Conservation (phyloP, 257 asterid species). For the Solanum pimpinellifolium region DNA sequence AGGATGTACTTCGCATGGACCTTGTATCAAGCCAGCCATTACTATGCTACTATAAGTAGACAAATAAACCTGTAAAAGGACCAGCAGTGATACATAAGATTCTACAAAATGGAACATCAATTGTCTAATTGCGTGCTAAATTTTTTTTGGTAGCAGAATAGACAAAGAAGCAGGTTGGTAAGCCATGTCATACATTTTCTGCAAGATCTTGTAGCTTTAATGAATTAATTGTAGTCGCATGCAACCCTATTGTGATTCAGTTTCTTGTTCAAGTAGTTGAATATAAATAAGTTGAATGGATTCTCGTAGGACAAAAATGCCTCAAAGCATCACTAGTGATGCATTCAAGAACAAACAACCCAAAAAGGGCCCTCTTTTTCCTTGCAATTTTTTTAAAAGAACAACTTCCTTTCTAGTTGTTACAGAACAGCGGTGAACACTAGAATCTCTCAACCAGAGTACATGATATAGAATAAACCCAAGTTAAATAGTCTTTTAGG, state of each 20-base stretch:
- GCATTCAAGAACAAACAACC: not conserved
- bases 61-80: conserved; percentile 62
- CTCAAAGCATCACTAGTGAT: not conserved
- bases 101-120: not conserved
- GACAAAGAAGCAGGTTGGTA: not conserved
- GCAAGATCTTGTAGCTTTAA: not conserved
- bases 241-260: not conserved
- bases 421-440: not conserved
- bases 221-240: not conserved
- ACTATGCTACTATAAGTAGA: conserved; percentile 42
- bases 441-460: not conserved
- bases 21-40: conserved; percentile 64
- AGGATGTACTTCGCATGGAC: conserved; percentile 81
- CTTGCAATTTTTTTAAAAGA: not conserved
- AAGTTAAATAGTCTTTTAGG: not conserved
- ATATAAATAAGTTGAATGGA: not conserved
- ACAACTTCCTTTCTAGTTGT: not conserved
- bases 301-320: not conserved
- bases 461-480: not conserved
- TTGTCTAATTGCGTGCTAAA: not conserved
- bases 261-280: not conserved
- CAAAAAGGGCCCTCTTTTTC: not conserved
- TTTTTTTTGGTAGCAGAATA: not conserved
- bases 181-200: not conserved
- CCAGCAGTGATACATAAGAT: not conserved